phyloP scores from a whole-genome alignment of 768 basidiomycete species.

The Tricholoma flavovirens region DNA sequence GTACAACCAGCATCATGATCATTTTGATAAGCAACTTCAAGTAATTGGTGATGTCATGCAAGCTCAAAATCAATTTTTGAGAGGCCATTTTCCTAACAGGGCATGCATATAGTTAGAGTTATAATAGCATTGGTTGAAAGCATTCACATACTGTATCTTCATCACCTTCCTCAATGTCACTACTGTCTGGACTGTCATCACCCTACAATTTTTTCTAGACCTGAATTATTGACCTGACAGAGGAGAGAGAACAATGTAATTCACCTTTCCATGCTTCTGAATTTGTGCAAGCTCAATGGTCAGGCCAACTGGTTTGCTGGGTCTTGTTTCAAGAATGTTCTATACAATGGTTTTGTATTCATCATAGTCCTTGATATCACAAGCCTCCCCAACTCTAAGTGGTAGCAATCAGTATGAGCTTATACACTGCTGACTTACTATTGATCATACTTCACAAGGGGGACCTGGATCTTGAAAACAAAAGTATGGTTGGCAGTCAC shows the following conservation, averaged over 20 bases:
- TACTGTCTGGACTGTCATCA: background rate
- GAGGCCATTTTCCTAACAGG: background rate
- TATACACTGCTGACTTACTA: background rate
- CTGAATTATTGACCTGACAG: background rate
- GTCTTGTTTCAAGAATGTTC: background rate
- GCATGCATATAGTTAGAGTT: background rate
- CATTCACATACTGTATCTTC: background rate
- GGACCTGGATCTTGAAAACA: background rate
- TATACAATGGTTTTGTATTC: background rate
- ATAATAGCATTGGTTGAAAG: background rate
- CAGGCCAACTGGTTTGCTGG: background rate
- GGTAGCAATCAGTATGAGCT: background rate
- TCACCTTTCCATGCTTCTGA: background rate
- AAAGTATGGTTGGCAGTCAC: background rate
- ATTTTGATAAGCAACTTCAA: background rate
- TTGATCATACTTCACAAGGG: background rate
- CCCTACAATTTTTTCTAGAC: background rate
- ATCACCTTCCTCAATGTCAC: background rate
- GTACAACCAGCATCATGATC: background rate
- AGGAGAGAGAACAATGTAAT: background rate
- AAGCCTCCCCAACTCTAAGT: background rate
- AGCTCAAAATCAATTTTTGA: background rate
- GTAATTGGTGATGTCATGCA: background rate
- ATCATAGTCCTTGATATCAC: background rate
- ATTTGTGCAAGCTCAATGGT: background rate